A percentile compares a stretch with the other conserved stretches of the same genome.
Conservation (phyloP, 306 rosid species). For the Casuarina equisetifolia region DNA sequence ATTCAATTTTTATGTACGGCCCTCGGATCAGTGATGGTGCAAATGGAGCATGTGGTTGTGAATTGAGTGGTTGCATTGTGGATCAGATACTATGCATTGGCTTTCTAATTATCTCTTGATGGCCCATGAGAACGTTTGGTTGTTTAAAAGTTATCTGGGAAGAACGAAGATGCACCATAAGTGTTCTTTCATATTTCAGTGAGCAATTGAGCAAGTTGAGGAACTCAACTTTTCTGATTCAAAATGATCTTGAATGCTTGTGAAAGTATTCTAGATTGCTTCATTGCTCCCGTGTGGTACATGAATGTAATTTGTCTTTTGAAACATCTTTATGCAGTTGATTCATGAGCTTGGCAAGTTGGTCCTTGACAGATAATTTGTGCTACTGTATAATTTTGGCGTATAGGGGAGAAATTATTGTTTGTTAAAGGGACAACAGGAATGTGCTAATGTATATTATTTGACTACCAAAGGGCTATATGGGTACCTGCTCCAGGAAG, state of each 20-base stretch:
- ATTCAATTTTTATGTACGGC: background rate
- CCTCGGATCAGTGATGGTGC: background rate
- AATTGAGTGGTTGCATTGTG: conserved; percentile 27
- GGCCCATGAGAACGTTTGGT: conserved; percentile 9
- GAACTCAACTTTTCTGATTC: background rate
- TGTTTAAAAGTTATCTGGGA: conserved; percentile 19
- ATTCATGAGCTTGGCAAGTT: background rate
- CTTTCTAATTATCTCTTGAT: conserved; percentile 16
- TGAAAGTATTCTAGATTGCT: too few species aligned
- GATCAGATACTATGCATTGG: conserved; percentile 11
- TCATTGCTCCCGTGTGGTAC: background rate
- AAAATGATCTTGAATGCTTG: background rate
- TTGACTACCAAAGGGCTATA: background rate
- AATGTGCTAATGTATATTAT: background rate
- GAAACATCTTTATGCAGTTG: background rate
- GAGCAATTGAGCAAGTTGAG: background rate
- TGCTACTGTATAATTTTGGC: background rate
- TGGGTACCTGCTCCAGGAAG: background rate
- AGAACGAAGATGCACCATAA: background rate
- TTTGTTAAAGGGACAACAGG: background rate
- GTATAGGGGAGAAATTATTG: background rate
- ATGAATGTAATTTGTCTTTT: background rate
- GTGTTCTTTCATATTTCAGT: background rate
- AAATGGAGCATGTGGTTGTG: conserved; percentile 19
- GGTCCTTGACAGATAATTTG: background rate